phyloP scores from a whole-genome alignment of 345 rosid genomes.

The Hibiscus mutabilis region DNA sequence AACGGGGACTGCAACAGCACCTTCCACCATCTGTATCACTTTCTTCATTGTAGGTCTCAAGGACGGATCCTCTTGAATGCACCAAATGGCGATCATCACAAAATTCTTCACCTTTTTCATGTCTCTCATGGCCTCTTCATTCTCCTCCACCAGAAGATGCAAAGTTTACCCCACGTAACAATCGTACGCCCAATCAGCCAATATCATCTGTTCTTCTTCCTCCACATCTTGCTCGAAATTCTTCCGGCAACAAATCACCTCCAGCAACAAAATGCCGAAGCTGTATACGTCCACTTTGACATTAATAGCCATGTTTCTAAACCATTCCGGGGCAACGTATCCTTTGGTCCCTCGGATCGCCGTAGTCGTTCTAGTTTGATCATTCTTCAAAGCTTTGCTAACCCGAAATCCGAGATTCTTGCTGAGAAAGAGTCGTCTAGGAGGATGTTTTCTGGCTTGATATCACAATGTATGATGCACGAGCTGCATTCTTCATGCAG shows the following conservation, averaged over 20 bases:
- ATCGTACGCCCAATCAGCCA: constrained; percentile 21
- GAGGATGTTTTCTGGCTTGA: neutral
- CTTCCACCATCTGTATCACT: constrained; percentile 32
- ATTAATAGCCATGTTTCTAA: constrained; percentile 30
- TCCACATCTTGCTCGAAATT: neutral
- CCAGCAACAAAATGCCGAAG: neutral
- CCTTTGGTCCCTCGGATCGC: constrained; percentile 9
- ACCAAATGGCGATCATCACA: constrained; percentile 36
- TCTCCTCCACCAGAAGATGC: constrained; percentile 22
- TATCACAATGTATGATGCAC: neutral
- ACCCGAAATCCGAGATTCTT: constrained; percentile 18
- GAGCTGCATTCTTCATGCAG: neutral
- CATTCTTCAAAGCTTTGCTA: constrained; percentile 12
- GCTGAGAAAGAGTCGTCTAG: constrained; percentile 7
- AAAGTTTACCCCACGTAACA: constrained; percentile 28
- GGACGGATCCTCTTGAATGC: neutral
- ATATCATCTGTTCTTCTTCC: neutral
- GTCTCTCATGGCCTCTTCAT: constrained; percentile 36
- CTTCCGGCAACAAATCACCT: neutral
- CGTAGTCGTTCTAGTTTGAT: neutral
- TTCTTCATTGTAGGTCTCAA: neutral
- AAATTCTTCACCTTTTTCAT: constrained; percentile 27
- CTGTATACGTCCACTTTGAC: neutral
- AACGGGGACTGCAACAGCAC: constrained; percentile 18
- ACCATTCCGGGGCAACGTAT: constrained; percentile 11